Conservation (phyloP, 208 protist species). For the Leishmania braziliensis region DNA sequence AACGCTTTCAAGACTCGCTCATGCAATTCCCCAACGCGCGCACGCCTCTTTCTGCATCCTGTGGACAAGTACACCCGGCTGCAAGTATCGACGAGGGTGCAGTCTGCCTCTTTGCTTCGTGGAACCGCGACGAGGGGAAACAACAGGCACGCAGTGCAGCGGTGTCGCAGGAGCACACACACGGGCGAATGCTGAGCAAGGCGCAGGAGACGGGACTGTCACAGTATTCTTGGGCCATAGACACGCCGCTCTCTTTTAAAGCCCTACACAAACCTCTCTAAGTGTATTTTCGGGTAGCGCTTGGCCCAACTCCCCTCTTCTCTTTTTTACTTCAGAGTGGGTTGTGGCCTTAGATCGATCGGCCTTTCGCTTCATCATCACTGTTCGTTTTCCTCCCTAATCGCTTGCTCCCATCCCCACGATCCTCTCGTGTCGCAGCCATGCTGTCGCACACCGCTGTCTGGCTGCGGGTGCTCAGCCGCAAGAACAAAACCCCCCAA, state of each 20-base stretch:
- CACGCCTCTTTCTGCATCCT: not conserved
- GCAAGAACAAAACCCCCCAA: constrained; percentile 69
- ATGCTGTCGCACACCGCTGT: constrained; percentile 53
- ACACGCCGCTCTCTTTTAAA: not conserved
- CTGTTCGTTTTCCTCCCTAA: not conserved
- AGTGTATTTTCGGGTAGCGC: not conserved
- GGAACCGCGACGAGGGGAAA: not conserved
- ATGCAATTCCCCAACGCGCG: not conserved
- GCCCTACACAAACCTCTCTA: not conserved
- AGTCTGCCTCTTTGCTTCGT: not conserved
- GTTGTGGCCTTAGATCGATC: not conserved
- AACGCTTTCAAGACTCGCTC: not conserved
- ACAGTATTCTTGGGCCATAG: not conserved
- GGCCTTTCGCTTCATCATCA: too few relatives aligned
- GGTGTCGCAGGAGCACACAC: not conserved
- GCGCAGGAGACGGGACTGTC: not conserved
- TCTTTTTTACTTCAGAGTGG: not conserved
- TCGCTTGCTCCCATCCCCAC: not conserved
- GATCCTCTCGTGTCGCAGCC: not conserved
- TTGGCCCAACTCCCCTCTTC: not conserved
- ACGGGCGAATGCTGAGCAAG: not conserved
- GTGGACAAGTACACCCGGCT: not conserved
- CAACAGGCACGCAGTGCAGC: not conserved
- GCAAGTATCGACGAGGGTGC: not conserved
- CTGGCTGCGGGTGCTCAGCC: constrained; percentile 53